A percentile compares a stretch with the other conserved stretches of the same genome.
These are phyloP conservation scores for Amanita muscaria DNA, from an alignment of 768 basidiomycete species.

Conservation along the genomic window DNA sequence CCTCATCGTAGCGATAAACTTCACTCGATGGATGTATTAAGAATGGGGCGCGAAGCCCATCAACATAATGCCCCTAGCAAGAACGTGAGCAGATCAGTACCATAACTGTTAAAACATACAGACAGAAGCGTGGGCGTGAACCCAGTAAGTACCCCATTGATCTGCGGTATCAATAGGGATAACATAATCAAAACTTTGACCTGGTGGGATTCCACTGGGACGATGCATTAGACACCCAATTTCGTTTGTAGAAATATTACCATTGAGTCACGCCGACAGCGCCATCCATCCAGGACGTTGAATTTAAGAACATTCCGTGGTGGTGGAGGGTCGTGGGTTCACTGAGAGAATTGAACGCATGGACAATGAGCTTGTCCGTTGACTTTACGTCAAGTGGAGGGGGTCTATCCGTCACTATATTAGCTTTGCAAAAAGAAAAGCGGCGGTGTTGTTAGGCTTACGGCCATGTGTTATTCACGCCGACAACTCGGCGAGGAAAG, in stretches of 20 bases:
- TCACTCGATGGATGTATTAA: slow-evolving; percentile 64
- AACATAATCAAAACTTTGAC: slow-evolving; percentile 61
- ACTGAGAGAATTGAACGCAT: slow-evolving; percentile 67
- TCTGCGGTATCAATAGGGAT: slow-evolving; percentile 60
- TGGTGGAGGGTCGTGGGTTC: slow-evolving; percentile 70
- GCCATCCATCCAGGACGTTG: slow-evolving; percentile 83
- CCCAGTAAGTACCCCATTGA: slow-evolving; percentile 80
- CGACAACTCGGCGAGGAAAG: slow-evolving; percentile 65
- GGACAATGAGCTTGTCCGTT: slow-evolving; percentile 67
- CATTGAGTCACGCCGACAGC: slow-evolving; percentile 79
- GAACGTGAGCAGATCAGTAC: slow-evolving; percentile 1
- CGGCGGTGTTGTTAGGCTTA: too few species aligned
- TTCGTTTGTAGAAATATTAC: slow-evolving; percentile 27
- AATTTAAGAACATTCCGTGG: slow-evolving; percentile 94
- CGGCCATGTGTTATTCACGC: slow-evolving; percentile 94
- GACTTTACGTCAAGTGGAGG: slow-evolving; percentile 70
- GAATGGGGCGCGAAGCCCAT: slow-evolving; percentile 85
- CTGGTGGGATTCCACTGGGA: slow-evolving; percentile 68
- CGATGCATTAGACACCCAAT: neutral
- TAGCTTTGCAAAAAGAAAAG: too few species aligned
- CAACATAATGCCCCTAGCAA: slow-evolving; percentile 76
- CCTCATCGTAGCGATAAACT: slow-evolving; percentile 75
- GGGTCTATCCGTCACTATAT: slow-evolving; percentile 45
- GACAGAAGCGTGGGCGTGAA: slow-evolving; percentile 57
- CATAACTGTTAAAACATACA: slow-evolving; percentile 11